Percentiles rank a stretch among this genome's conserved stretches.
These are phyloP conservation scores for Wickerhamiella brachini DNA, from an alignment of 805 yeast species.

Conservation along the genomic window DNA sequence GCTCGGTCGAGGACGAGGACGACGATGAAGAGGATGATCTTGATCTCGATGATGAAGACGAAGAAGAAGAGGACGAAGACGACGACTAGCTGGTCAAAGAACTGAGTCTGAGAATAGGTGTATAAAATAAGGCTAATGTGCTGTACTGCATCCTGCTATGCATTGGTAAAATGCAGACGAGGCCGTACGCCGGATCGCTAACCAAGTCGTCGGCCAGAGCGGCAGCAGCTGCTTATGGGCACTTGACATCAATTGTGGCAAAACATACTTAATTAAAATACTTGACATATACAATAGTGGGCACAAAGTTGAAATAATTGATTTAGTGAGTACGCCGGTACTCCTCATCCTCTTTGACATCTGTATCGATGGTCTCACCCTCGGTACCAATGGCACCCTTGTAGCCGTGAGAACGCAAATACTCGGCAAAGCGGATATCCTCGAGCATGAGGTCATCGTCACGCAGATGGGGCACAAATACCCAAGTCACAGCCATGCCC, in stretches of 20 bases:
- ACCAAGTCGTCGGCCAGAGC: too few relatives aligned
- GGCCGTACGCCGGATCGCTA: too few relatives aligned
- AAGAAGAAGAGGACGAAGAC: constrained; percentile 32
- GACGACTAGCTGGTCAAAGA: neutral
- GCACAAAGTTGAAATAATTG: too few relatives aligned
- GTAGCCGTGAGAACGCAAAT: constrained; percentile 47
- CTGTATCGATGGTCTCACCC: constrained; percentile 1
- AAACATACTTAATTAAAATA: too few relatives aligned
- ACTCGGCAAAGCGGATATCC: constrained; percentile 49
- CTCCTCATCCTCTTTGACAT: neutral
- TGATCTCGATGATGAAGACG: constrained; percentile 50
- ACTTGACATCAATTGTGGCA: too few relatives aligned
- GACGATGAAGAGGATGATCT: constrained; percentile 27
- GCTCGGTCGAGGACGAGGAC: constrained; percentile 15
- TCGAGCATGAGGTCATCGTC: constrained; percentile 58
- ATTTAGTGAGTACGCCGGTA: neutral
- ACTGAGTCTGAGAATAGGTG: neutral
- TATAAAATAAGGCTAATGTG: too few relatives aligned
- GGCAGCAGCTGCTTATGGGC: too few relatives aligned
- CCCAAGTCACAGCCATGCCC: constrained; percentile 45
- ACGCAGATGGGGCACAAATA: constrained; percentile 53
- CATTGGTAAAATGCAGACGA: too few relatives aligned
- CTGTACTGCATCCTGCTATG: too few relatives aligned
- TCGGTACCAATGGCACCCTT: constrained; percentile 29
- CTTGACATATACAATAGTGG: neutral